These are phyloP conservation scores for Aeschynomene evenia DNA, from an alignment of 306 rosid genomes.

Conservation along the genomic window DNA sequence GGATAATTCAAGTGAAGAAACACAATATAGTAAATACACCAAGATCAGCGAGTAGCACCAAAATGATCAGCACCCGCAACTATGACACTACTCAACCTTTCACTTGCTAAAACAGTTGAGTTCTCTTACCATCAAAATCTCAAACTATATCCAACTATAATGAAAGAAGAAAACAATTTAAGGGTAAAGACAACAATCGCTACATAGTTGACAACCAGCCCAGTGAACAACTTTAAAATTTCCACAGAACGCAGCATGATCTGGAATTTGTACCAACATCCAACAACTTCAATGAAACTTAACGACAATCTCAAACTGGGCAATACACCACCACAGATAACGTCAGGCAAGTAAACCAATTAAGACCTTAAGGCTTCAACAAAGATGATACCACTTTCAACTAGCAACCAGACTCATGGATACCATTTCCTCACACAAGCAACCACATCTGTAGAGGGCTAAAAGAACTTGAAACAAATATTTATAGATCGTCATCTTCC, in stretches of 20 bases:
- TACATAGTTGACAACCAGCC: conserved; percentile 32
- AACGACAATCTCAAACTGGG: conserved; percentile 6
- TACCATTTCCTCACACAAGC: conserved; percentile 21
- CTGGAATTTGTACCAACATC: conserved; percentile 24
- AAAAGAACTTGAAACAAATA: conserved; percentile 21
- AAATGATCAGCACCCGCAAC: conserved; percentile 26
- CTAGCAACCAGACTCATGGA: conserved; percentile 26
- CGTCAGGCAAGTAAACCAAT: conserved; percentile 25
- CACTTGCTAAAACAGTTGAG: conserved; percentile 29
- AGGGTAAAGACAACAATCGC: conserved; percentile 28
- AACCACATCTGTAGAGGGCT: conserved; percentile 9
- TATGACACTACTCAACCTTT: not conserved
- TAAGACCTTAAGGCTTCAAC: conserved; percentile 28
- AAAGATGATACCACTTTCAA: not conserved
- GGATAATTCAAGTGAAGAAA: conserved; percentile 32
- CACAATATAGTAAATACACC: conserved; percentile 2
- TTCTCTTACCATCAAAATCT: conserved; percentile 41
- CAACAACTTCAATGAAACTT: conserved; percentile 28
- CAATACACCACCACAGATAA: conserved; percentile 7
- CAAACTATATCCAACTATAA: conserved; percentile 43
- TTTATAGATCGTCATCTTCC: conserved; percentile 18
- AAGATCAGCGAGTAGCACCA: conserved; percentile 25
- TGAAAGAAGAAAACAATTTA: conserved; percentile 40
- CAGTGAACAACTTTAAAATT: conserved; percentile 25
- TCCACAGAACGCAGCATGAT: conserved; percentile 36